Base-by-base conservation (phyloP, 306 rosid genomes). In the Glycine soja region DNA sequence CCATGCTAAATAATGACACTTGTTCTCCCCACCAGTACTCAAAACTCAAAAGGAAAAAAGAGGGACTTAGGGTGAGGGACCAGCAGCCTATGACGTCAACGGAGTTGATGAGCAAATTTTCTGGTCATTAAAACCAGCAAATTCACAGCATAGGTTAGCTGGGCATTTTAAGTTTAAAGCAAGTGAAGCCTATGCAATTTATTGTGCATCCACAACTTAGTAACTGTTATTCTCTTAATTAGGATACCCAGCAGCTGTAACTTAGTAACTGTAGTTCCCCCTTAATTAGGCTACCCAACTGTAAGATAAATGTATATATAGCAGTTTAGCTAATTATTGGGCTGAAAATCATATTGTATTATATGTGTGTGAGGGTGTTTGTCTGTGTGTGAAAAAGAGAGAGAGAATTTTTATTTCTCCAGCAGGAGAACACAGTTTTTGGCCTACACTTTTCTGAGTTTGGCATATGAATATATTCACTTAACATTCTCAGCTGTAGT, bases 401-500 rank as follows among this genome's bases (percentile, higher is more conserved):
- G n/a, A 11, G 15, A 11, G 54, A 19, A 19, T 19, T 19, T 19
- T 19, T 19, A 19, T 19, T 19, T 19, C 24, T 19, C 24, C 24
- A 19, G 24, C 24, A 19, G 24, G 24, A 19, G 15, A 11, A 15
- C 47, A 64, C 67, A 61, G 64, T 57, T 16, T 57, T 57, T 7
- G 32, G 64, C 47, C 5, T 3, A 36, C 19, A 64, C 70, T 36
- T 64, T 36, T 38, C 19, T 6, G 11, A 34, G 70, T 36, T 36
- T 64, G 48, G 34, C 24, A 63, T 7, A 53, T 15, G 48, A 66
- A 83, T 66, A 71, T 76, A 38, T 46, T 71, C n/a, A 2, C 51
- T n/a, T 24, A 70, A 54, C 46, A 81, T 47, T 77, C 65, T 65
- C 59, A 40, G 30, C 74, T 19, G 64, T 64, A 70, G 54, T 80